These are phyloP conservation scores for Mantamonas sphyraenae DNA, from an alignment of 78 protist species.

Conservation along the genomic window DNA sequence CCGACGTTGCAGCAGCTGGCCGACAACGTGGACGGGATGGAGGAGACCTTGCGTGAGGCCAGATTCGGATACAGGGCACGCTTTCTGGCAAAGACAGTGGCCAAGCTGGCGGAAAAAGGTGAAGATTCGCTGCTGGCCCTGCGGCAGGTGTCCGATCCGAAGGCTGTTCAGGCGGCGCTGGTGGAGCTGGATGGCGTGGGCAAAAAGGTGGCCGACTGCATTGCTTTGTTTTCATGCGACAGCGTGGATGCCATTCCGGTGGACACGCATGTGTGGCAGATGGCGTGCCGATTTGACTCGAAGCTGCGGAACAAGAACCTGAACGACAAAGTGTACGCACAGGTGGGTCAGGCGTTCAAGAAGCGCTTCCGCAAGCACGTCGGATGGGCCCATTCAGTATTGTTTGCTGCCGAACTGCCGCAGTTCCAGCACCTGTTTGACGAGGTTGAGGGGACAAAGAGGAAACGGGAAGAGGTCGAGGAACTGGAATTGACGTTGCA, in stretches of 20 bases:
- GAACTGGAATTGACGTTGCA: too few species aligned
- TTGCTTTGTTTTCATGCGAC: slow-evolving; percentile 60
- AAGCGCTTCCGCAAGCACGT: slow-evolving; percentile 14
- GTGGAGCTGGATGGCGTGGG: slow-evolving; percentile 18
- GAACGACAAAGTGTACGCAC: slow-evolving; percentile 25
- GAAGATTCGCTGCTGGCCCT: background rate
- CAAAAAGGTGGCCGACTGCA: slow-evolving; percentile 82
- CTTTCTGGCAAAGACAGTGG: slow-evolving; percentile 31
- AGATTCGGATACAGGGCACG: slow-evolving; percentile 80
- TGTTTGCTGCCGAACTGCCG: slow-evolving; percentile 34
- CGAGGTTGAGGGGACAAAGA: too few species aligned
- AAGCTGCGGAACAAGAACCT: slow-evolving; percentile 12
- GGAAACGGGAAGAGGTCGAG: too few species aligned
- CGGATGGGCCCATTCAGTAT: slow-evolving; percentile 65
- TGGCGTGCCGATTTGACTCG: slow-evolving; percentile 45
- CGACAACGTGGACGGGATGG: background rate
- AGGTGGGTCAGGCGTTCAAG: slow-evolving; percentile 19
- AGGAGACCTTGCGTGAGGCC: slow-evolving; percentile 45
- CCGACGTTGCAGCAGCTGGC: slow-evolving; percentile 38
- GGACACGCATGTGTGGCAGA: slow-evolving; percentile 65
- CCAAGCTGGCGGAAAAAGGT: slow-evolving; percentile 3
- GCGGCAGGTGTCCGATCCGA: background rate
- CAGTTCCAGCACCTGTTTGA: too few species aligned
- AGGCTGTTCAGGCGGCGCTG: slow-evolving; percentile 9
- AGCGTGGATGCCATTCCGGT: slow-evolving; percentile 51